These are phyloP conservation scores for Fusarium secorum DNA, from an alignment of 2,329 filamentous ascomycete genomes.

Conservation along the genomic window DNA sequence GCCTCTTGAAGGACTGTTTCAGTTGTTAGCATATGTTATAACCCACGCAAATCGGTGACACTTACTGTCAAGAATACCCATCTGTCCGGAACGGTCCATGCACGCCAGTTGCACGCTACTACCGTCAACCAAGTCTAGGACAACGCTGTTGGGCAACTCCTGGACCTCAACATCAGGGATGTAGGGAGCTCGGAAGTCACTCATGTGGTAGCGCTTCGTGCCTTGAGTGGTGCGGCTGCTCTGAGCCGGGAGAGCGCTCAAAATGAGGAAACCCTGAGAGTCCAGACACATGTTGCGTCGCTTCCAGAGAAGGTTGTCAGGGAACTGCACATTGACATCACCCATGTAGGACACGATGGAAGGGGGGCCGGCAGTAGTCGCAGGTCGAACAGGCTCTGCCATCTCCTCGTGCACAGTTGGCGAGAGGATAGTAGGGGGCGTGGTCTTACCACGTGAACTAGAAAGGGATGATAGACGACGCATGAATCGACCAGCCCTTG, in stretches of 20 bases:
- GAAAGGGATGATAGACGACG: conserved; percentile 65
- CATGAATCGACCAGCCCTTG: conserved; percentile 65
- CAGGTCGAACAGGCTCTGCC: conserved; percentile 37
- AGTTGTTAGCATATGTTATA: conserved; percentile 2
- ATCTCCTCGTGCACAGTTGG: conserved; percentile 60
- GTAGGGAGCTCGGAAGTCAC: conserved; percentile 81
- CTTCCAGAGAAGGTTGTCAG: conserved; percentile 96
- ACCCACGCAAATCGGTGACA: conserved; percentile 21
- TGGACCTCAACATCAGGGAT: conserved; percentile 90
- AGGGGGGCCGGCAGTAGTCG: conserved; percentile 44
- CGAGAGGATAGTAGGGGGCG: conserved; percentile 54
- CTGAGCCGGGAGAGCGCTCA: conserved; percentile 70
- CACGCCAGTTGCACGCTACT: conserved; percentile 71
- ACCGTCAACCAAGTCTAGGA: conserved; percentile 67
- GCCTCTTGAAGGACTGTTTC: conserved; percentile 48
- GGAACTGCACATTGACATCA: conserved; percentile 96
- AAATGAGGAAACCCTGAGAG: conserved; percentile 80
- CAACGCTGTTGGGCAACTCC: conserved; percentile 87
- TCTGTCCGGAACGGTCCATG: conserved; percentile 66
- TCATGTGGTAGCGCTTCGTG: conserved; percentile 83
- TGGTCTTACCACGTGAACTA: conserved; percentile 54
- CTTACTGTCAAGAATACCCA: conserved; percentile 63
- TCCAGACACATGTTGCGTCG: conserved; percentile 88
- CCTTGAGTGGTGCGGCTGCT: conserved; percentile 55
- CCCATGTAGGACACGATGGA: conserved; percentile 74